phyloP scores from a whole-genome alignment of 345 rosid species.

The Brassica cretica region DNA sequence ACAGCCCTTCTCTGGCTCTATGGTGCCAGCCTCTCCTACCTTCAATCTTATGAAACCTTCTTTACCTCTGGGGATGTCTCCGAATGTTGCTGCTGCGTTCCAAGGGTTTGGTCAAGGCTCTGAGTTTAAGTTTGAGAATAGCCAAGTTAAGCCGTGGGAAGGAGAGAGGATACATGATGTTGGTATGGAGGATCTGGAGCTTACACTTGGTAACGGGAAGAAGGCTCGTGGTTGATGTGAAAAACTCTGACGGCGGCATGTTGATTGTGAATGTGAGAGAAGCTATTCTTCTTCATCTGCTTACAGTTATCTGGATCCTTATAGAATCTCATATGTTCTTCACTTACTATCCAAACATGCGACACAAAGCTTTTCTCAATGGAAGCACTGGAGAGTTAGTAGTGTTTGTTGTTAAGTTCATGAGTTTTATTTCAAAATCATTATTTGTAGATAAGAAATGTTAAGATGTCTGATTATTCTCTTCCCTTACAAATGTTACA shows the following conservation, averaged over 20 bases:
- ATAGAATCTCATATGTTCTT: conserved; percentile 26
- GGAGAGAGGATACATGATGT: conserved; percentile 98
- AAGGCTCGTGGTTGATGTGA: conserved; percentile 58
- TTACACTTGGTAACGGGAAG: conserved; percentile 84
- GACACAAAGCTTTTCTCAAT: conserved; percentile 34
- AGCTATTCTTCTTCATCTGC: conserved; percentile 6
- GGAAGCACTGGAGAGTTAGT: conserved; percentile 24
- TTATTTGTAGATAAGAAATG: conserved; percentile 56
- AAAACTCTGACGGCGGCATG: conserved; percentile 1
- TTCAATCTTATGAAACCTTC: conserved; percentile 78
- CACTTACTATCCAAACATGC: conserved; percentile 20
- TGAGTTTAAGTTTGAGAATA: conserved; percentile 76
- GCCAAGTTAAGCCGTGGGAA: conserved; percentile 96
- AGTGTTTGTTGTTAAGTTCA: background rate
- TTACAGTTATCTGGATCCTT: conserved; percentile 9
- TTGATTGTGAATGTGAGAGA: conserved; percentile 23
- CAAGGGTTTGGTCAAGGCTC: conserved; percentile 62
- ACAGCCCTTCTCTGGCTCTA: conserved; percentile 40
- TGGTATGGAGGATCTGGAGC: conserved; percentile 93
- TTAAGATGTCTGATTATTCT: conserved; percentile 38
- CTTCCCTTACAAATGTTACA: conserved; percentile 34
- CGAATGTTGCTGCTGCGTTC: conserved; percentile 31
- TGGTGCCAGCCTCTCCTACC: conserved; percentile 82
- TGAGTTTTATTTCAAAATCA: too few species aligned
- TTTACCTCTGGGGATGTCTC: conserved; percentile 44